Conservation (phyloP, 2,329 filamentous ascomycete genomes). For the Fonsecaea multimorphosa region DNA sequence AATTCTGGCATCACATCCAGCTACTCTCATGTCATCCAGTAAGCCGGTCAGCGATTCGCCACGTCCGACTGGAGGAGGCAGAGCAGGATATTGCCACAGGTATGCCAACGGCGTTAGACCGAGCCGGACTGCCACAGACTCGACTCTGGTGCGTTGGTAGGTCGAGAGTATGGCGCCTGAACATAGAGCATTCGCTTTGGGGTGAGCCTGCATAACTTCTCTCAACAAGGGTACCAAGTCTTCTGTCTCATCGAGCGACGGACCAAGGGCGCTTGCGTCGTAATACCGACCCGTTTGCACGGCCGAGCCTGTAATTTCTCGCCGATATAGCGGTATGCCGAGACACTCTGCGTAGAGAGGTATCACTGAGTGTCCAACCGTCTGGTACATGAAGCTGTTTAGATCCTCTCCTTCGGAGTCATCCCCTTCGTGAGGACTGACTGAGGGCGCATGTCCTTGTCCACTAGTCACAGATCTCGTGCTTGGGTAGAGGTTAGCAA, state of each 20-base stretch:
- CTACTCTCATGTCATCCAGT: constrained; percentile 78
- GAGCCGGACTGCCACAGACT: constrained; percentile 86
- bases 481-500: constrained; percentile 83
- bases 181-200: constrained; percentile 82
- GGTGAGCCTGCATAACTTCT: constrained; percentile 70
- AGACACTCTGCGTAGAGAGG: constrained; percentile 83
- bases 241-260: constrained; percentile 79
- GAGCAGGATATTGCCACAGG: constrained; percentile 86
- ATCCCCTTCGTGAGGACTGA: neutral
- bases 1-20: constrained; percentile 83
- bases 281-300: constrained; percentile 77
- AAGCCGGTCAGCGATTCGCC: constrained; percentile 54
- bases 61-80: constrained; percentile 60
- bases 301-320: constrained; percentile 73
- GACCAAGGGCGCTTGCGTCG: constrained; percentile 39
- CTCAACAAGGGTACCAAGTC: constrained; percentile 78
- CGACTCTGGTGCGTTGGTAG: constrained; percentile 94
- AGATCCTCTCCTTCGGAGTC: constrained; percentile 67
- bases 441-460: neutral
- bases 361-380: constrained; percentile 85
- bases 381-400: constrained; percentile 99
- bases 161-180: constrained; percentile 93
- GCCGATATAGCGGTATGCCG: constrained; percentile 81
- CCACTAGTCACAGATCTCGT: neutral
- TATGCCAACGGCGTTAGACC: constrained; percentile 82